A percentile compares a stretch with the other conserved stretches of the same genome.
These are phyloP conservation scores for Penicillium egyptiacum DNA, from an alignment of 495 filamentous ascomycete genomes.

Conservation along the genomic window DNA sequence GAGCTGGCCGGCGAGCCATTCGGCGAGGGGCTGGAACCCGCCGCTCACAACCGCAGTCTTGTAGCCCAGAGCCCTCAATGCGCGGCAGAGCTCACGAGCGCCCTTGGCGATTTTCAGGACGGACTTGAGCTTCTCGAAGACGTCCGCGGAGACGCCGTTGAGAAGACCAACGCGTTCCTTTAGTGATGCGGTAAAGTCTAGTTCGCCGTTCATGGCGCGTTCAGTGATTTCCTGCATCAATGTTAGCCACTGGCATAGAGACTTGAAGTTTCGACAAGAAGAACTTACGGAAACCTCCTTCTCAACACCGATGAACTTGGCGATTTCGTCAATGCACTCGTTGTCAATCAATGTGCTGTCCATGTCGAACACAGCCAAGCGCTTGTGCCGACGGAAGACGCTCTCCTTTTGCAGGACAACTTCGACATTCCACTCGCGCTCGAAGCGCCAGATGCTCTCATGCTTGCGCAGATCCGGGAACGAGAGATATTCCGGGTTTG, in stretches of 20 bases:
- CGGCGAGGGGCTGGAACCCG: slow-evolving; percentile 84
- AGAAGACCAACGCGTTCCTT: slow-evolving; percentile 76
- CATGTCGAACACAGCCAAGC: slow-evolving; percentile 94
- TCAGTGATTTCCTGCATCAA: slow-evolving; percentile 68
- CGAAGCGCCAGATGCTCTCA: slow-evolving; percentile 77
- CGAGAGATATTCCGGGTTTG: slow-evolving; percentile 64
- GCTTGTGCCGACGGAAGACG: slow-evolving; percentile 72
- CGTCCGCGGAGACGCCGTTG: slow-evolving; percentile 71
- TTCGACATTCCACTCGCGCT: slow-evolving; percentile 85
- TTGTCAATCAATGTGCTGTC: slow-evolving; percentile 94
- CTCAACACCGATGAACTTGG: slow-evolving; percentile 73
- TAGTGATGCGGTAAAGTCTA: slow-evolving; percentile 86
- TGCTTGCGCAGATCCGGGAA: slow-evolving; percentile 71
- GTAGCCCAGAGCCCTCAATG: slow-evolving; percentile 72
- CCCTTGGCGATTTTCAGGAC: slow-evolving; percentile 79
- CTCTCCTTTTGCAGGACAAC: slow-evolving; percentile 69
- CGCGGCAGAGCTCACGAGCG: slow-evolving; percentile 67
- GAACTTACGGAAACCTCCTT: slow-evolving; percentile 58
- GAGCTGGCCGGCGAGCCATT: slow-evolving; percentile 76
- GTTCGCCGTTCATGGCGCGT: slow-evolving; percentile 92
- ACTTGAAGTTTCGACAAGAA: not conserved
- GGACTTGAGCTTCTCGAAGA: slow-evolving; percentile 74
- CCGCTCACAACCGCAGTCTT: slow-evolving; percentile 89
- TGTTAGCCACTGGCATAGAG: not conserved
- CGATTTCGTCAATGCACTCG: slow-evolving; percentile 95